Conservation (phyloP, 2,329 filamentous ascomycete genomes). For the Ampelomyces quisqualis region DNA sequence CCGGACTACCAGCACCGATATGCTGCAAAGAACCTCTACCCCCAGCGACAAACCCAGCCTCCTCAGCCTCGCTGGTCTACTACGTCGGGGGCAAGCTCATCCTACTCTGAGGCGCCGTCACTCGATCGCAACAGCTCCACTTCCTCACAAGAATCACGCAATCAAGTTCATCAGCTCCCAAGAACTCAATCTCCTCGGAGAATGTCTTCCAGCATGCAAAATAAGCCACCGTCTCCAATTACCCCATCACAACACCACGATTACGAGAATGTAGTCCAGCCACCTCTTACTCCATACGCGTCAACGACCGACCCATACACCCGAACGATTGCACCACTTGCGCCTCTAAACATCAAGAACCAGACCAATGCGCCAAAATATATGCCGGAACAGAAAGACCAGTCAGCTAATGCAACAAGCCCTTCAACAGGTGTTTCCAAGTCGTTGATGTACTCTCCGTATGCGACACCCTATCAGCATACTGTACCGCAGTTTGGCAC, state of each 20-base stretch:
- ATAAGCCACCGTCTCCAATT: slow-evolving; percentile 1
- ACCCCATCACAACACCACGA: slow-evolving; percentile 3
- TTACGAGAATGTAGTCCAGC: neutral
- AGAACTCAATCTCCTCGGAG: slow-evolving; percentile 3
- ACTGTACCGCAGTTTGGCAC: neutral
- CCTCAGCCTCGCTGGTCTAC: slow-evolving; percentile 26
- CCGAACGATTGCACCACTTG: slow-evolving; percentile 17
- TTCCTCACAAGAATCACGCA: slow-evolving; percentile 27
- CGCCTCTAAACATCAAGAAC: slow-evolving; percentile 9
- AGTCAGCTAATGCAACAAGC: neutral
- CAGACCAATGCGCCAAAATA: slow-evolving; percentile 3
- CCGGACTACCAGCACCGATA: slow-evolving; percentile 9
- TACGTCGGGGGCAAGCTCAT: slow-evolving; percentile 27
- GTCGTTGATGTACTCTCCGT: slow-evolving; percentile 5
- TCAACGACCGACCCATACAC: slow-evolving; percentile 5
- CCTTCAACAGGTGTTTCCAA: neutral
- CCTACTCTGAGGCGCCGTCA: slow-evolving; percentile 28
- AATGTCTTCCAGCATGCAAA: neutral
- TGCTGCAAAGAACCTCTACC: slow-evolving; percentile 8
- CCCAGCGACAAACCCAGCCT: slow-evolving; percentile 10
- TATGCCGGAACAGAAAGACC: neutral
- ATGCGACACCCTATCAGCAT: slow-evolving; percentile 8
- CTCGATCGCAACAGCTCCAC: slow-evolving; percentile 29
- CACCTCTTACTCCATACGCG: slow-evolving; percentile 7
- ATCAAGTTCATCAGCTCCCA: slow-evolving; percentile 3